phyloP scores from a whole-genome alignment of 805 yeast species.

The Pichia occidentalis region DNA sequence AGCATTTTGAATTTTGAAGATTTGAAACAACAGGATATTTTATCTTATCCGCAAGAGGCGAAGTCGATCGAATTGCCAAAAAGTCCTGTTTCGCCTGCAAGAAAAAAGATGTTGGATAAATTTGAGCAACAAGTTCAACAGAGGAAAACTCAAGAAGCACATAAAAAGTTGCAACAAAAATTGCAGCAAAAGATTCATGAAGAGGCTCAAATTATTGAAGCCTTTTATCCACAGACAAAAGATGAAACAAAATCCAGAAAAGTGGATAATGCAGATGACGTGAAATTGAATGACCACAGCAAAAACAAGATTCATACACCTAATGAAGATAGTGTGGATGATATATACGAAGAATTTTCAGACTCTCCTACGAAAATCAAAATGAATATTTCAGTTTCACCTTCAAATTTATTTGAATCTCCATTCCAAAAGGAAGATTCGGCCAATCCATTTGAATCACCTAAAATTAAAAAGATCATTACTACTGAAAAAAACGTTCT shows the following conservation, averaged over 20 bases:
- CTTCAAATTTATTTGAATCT: background rate
- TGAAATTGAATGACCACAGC: conserved; percentile 1
- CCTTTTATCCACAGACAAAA: conserved; percentile 6
- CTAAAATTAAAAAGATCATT: background rate
- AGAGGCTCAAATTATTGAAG: conserved; percentile 13
- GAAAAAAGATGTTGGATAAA: conserved; percentile 14
- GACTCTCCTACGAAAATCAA: conserved; percentile 9
- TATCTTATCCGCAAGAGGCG: background rate
- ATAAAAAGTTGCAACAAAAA: conserved; percentile 11
- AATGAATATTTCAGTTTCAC: background rate
- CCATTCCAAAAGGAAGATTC: background rate
- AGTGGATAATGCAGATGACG: background rate
- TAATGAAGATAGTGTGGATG: conserved; percentile 6
- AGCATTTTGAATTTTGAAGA: background rate
- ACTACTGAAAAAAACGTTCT: background rate
- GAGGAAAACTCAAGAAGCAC: conserved; percentile 10
- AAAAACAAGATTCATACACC: background rate
- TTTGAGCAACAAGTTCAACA: conserved; percentile 12
- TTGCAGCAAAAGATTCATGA: conserved; percentile 10
- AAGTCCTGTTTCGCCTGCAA: conserved; percentile 13
- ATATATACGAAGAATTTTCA: conserved; percentile 9
- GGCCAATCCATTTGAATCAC: conserved; percentile 13
- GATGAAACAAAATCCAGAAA: background rate
- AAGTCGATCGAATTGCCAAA: conserved; percentile 1
- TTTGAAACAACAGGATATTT: background rate